Evolutionary conservation across 352 stramenopile species (phyloP).

Genomic region (Blastocystis sp.): DNA sequence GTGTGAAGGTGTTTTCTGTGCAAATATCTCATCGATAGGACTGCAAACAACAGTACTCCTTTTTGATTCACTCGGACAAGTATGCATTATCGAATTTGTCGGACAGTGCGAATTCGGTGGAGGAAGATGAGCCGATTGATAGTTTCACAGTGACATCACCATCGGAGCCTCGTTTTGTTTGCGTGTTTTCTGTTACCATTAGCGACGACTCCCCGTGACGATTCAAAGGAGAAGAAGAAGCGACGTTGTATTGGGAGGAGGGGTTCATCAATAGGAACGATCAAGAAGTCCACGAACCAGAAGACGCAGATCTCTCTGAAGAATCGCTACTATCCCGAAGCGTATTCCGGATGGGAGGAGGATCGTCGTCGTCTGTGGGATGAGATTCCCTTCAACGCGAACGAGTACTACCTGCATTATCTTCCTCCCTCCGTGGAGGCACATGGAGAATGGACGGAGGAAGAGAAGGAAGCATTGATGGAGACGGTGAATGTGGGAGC

Average conservation of each 20-base stretch:
- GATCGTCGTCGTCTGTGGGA: background rate
- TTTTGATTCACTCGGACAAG: slow-evolving; percentile 16
- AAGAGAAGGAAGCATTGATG: background rate
- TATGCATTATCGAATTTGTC: background rate
- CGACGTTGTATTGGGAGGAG: background rate
- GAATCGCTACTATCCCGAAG: background rate
- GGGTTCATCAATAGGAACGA: background rate
- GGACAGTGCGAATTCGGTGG: background rate
- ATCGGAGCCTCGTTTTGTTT: background rate
- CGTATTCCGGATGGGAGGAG: background rate
- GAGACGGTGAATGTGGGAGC: background rate
- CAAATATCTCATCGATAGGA: background rate
- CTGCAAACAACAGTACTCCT: slow-evolving; percentile 17
- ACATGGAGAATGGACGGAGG: background rate
- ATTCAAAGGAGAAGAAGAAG: slow-evolving; percentile 20
- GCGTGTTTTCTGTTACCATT: background rate
- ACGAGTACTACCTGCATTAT: slow-evolving; percentile 35
- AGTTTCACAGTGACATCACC: background rate
- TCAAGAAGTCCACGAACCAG: background rate
- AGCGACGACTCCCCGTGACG: background rate
- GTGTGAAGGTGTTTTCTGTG: background rate
- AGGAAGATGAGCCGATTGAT: background rate
- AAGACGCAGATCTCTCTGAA: background rate
- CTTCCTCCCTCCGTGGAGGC: background rate
- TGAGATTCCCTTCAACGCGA: slow-evolving; percentile 28